Conservation (phyloP, 2,329 filamentous ascomycete genomes). For the Exophiala sp. region DNA sequence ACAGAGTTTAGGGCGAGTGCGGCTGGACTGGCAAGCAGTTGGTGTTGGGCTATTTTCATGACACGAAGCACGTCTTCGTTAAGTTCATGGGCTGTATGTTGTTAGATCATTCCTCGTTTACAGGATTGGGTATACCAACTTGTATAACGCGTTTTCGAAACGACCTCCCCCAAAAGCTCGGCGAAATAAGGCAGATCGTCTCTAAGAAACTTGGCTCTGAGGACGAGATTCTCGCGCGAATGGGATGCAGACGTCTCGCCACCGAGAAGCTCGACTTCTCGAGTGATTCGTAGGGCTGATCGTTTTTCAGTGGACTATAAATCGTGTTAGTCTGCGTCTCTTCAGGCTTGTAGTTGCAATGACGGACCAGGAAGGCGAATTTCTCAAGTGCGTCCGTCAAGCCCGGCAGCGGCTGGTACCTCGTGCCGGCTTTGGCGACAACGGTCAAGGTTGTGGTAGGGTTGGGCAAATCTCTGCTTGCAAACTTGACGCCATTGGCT, state of each 20-base stretch:
- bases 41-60: constrained; percentile 74
- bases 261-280: constrained; percentile 93
- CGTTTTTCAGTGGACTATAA: constrained; percentile 77
- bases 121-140: constrained; percentile 38
- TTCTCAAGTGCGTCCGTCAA: constrained; percentile 86
- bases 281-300: constrained; percentile 85
- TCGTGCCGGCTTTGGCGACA: constrained; percentile 89
- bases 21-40: constrained; percentile 59
- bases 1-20: constrained; percentile 80
- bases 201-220: constrained; percentile 92
- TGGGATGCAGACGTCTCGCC: constrained; percentile 84
- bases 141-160: constrained; percentile 81
- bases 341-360: background rate
- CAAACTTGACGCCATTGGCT: constrained; percentile 84
- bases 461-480: constrained; percentile 81
- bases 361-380: constrained; percentile 90
- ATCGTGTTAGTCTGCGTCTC: constrained; percentile 29
- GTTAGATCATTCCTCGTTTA: constrained; percentile 3
- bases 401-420: constrained; percentile 86
- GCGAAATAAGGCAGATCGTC: constrained; percentile 96
- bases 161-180: constrained; percentile 89
- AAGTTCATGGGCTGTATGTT: constrained; percentile 72
- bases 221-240: constrained; percentile 86
- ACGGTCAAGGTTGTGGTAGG: constrained; percentile 88
- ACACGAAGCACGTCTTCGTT: constrained; percentile 79